Conservation (phyloP, 2,329 filamentous ascomycete species). For the Penicillium sumatraense region DNA sequence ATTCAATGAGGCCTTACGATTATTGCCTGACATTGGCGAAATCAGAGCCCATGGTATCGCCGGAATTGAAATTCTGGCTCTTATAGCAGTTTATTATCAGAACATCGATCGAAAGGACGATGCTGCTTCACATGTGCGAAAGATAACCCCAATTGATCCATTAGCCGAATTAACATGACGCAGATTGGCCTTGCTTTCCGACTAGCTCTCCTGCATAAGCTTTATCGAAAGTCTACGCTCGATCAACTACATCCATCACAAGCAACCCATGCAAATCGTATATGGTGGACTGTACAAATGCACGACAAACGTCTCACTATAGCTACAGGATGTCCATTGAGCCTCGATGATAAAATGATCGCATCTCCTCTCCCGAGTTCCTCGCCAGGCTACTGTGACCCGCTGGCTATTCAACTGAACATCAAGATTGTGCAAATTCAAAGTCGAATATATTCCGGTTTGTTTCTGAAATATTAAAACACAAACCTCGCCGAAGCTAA, state of each 20-base stretch:
- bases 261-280: neutral
- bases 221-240: neutral
- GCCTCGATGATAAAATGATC: slow-evolving; percentile 4
- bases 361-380: neutral
- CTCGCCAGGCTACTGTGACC: neutral
- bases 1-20: neutral
- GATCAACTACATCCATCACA: slow-evolving; percentile 5
- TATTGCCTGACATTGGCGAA: neutral
- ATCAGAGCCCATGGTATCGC: slow-evolving; percentile 1
- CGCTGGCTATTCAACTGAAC: slow-evolving; percentile 4
- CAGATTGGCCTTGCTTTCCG: slow-evolving; percentile 7
- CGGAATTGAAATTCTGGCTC: slow-evolving; percentile 3
- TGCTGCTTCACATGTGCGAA: slow-evolving; percentile 1
- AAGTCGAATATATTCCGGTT: slow-evolving; percentile 6
- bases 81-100: slow-evolving; percentile 7
- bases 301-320: slow-evolving; percentile 7
- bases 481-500: no score
- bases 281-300: slow-evolving; percentile 9
- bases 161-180: no score
- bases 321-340: neutral
- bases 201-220: neutral
- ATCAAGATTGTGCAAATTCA: slow-evolving; percentile 9
- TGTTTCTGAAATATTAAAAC: no score
- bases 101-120: slow-evolving; percentile 7
- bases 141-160: neutral